Conservation (phyloP, 495 filamentous ascomycete genomes). For the Hypomontagnella monticulosa region DNA sequence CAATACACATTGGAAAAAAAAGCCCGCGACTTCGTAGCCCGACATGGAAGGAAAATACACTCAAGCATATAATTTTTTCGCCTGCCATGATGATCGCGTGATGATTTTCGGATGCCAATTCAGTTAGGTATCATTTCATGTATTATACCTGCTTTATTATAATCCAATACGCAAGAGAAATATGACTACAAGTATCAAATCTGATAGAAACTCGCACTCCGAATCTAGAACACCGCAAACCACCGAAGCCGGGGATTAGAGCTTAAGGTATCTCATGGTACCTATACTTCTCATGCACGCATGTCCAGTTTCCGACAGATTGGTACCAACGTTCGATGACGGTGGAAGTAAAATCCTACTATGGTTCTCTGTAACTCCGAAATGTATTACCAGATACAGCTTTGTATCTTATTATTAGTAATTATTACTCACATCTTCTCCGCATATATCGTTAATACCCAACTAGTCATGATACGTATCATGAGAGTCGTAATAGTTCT, state of each 20-base stretch:
- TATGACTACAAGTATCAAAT: constrained; percentile 17
- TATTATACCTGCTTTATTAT: background rate
- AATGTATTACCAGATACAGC: background rate
- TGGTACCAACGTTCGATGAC: constrained; percentile 17
- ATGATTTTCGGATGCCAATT: constrained; percentile 20
- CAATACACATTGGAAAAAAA: constrained; percentile 2
- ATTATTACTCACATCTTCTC: too few relatives aligned
- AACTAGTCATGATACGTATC: too few relatives aligned
- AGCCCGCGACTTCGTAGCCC: constrained; percentile 16
- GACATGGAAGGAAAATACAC: constrained; percentile 23
- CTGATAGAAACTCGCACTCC: constrained; percentile 16
- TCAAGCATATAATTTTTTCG: background rate
- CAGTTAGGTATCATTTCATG: constrained; percentile 25
- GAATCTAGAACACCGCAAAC: constrained; percentile 30
- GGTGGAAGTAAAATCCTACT: background rate
- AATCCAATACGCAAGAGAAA: constrained; percentile 14
- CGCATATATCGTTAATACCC: too few relatives aligned
- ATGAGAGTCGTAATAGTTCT: too few relatives aligned
- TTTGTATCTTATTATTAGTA: background rate
- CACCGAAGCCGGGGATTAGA: constrained; percentile 33
- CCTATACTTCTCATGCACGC: constrained; percentile 19
- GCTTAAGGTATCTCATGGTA: constrained; percentile 29
- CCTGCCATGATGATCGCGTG: constrained; percentile 27
- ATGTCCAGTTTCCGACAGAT: constrained; percentile 26
- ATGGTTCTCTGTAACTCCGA: constrained; percentile 3